Evolutionary conservation across 2,329 filamentous ascomycete genomes (phyloP).

Genomic region (Epicoccum nigrum): DNA sequence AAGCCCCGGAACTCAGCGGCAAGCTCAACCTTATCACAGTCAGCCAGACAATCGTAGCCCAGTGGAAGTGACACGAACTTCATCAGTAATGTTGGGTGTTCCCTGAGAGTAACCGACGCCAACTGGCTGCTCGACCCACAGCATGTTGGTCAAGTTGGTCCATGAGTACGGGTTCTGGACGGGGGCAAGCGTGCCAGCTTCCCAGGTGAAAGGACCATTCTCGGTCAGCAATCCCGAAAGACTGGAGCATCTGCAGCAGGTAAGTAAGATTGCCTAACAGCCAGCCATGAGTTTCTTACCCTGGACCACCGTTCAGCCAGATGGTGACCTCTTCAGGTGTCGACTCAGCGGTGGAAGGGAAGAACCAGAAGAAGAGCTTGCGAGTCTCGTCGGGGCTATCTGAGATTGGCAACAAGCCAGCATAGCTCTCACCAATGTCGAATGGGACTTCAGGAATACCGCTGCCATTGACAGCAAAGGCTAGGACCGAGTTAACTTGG

Average conservation of each 20-base stretch:
- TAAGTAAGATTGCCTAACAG: conserved; percentile 1
- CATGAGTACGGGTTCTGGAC: conserved; percentile 73
- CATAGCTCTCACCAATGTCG: conserved; percentile 70
- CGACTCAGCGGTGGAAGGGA: conserved; percentile 60
- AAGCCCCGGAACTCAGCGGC: conserved; percentile 57
- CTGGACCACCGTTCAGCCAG: conserved; percentile 38
- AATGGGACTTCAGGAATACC: conserved; percentile 72
- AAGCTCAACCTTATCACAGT: conserved; percentile 44
- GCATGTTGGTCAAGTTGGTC: conserved; percentile 55
- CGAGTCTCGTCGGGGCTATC: conserved; percentile 55
- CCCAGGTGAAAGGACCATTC: conserved; percentile 67
- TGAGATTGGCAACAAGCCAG: conserved; percentile 66
- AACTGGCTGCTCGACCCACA: conserved; percentile 58
- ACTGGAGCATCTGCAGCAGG: conserved; percentile 51
- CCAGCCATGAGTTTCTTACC: conserved; percentile 18
- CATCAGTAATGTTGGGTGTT: conserved; percentile 54
- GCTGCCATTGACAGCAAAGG: conserved; percentile 68
- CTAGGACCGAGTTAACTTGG: conserved; percentile 46
- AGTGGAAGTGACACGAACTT: conserved; percentile 22
- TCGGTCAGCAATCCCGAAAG: conserved; percentile 75
- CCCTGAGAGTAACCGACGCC: conserved; percentile 54
- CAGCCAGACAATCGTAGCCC: neutral
- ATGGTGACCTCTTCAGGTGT: conserved; percentile 66
- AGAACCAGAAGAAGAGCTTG: conserved; percentile 70
- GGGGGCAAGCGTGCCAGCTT: conserved; percentile 70